These are phyloP conservation scores for Vaccinium macrocarpon DNA, from an alignment of 148 eudicot genomes.

Conservation along the genomic window DNA sequence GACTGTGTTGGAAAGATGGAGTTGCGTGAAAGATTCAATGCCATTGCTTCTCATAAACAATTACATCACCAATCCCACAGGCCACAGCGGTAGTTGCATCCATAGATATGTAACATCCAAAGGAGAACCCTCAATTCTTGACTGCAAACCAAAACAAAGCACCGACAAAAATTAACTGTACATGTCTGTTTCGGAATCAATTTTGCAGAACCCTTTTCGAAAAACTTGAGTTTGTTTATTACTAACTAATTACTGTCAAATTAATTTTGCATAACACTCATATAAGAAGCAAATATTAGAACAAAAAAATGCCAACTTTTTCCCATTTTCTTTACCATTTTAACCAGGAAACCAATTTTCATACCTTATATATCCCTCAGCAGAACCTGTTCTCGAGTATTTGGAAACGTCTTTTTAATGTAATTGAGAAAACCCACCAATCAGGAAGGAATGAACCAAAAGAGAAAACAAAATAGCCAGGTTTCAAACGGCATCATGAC, in stretches of 20 bases:
- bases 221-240: neutral
- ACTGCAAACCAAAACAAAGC: conserved; percentile 8
- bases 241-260: neutral
- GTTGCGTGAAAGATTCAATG: neutral
- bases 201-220: neutral
- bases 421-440: neutral
- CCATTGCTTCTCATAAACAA: conserved; percentile 7
- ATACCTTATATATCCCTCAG: too few species aligned
- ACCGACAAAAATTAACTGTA: neutral
- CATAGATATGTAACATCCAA: neutral
- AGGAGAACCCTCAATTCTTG: neutral
- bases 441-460: neutral
- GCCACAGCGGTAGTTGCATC: neutral
- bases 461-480: neutral
- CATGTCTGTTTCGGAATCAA: neutral
- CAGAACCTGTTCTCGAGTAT: neutral
- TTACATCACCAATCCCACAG: neutral
- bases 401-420: neutral
- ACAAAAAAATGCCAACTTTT: neutral
- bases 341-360: too few species aligned
- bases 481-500: neutral
- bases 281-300: neutral
- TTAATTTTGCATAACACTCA: neutral
- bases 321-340: neutral
- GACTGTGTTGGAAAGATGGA: neutral